phyloP scores from a whole-genome alignment of 805 yeast species.

The Wickerhamomyces mucosus region DNA sequence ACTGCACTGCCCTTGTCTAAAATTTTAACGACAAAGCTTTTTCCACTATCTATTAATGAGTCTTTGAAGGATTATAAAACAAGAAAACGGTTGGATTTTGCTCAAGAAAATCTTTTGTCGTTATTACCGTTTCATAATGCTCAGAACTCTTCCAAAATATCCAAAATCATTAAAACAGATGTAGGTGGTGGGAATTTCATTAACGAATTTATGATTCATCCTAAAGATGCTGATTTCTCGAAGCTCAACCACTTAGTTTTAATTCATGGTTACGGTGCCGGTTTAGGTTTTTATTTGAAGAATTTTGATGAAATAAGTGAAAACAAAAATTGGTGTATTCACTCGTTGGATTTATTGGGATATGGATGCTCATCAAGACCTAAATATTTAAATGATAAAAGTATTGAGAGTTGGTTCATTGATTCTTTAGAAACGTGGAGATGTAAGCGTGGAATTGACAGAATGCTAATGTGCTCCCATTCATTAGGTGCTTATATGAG shows the following conservation, averaged over 20 bases:
- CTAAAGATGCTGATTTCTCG: conserved; percentile 28
- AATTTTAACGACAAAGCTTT: conserved; percentile 35
- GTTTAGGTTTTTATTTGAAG: conserved; percentile 73
- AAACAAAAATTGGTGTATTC: conserved; percentile 54
- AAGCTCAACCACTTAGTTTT: conserved; percentile 48
- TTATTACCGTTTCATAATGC: conserved; percentile 35
- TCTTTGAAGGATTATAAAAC: conserved; percentile 43
- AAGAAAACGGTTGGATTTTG: conserved; percentile 28
- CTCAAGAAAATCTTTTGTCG: conserved; percentile 38
- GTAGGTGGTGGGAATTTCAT: conserved; percentile 43
- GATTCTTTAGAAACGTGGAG: conserved; percentile 63
- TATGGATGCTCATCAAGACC: conserved; percentile 88
- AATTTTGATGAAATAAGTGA: conserved; percentile 50
- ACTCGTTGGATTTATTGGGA: conserved; percentile 82
- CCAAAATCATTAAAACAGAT: conserved; percentile 27
- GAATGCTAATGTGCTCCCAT: conserved; percentile 66
- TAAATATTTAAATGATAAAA: conserved; percentile 31
- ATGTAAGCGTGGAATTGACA: conserved; percentile 31
- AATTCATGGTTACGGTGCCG: conserved; percentile 94
- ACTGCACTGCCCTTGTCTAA: conserved; percentile 53
- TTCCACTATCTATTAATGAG: conserved; percentile 46
- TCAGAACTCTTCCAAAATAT: conserved; percentile 18
- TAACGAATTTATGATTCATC: conserved; percentile 66
- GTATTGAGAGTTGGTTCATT: conserved; percentile 30
- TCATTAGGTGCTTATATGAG: conserved; percentile 88